Evolutionary conservation across 208 protist genomes (phyloP), one percentile per base, ranked within the genome.

Genomic region (Acanthamoeba lenticulata): DNA sequence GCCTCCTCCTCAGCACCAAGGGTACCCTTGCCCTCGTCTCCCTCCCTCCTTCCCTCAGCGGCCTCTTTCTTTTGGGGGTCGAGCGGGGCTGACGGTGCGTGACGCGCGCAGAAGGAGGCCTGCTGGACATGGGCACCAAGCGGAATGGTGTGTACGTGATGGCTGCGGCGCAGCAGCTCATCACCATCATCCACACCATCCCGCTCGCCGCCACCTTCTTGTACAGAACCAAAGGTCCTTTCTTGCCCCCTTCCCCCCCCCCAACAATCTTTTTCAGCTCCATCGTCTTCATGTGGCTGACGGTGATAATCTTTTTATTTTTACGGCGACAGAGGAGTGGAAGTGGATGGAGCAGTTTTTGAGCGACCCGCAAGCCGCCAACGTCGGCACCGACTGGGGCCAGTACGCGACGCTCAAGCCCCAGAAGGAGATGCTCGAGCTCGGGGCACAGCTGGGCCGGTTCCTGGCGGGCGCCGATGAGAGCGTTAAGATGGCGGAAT

Each of bases 181-280:
- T 77, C 36, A 77, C 36, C 36, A 13, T 27, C 36, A 77, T 77
- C 9, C 67, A 77, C 38, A 77, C 67, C 38, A 77, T 77, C 38
- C 67, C 67, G 4, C 67, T 77, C 67, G 67, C 38, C 34, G 67
- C 67, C 34, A 77, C 67, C 36, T 77, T 77, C 67, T 77, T 77
- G 67, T 77, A 77, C 67, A 77, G 67, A 77, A 77, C 38, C 67
- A 77, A 29, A 44, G 67, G 67, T 77, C 27, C 57, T n/a, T n/a
- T n/a, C n/a, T n/a, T n/a, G 52, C 52, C 4, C 15, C 9, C 45
- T 15, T 15, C 45, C 52, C 7, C 52, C 52, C 52, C 27, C 15
- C 57, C 57, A 65, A 60, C 11, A 21, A 4, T 60, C 52, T 4
- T 24, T 21, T 24, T 36, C 60, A 11, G 60, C 60, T 69, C 9